A percentile compares a stretch with the other conserved stretches of the same genome.
phyloP scores from a whole-genome alignment of 495 filamentous ascomycete genomes.

The Physcia stellaris region DNA sequence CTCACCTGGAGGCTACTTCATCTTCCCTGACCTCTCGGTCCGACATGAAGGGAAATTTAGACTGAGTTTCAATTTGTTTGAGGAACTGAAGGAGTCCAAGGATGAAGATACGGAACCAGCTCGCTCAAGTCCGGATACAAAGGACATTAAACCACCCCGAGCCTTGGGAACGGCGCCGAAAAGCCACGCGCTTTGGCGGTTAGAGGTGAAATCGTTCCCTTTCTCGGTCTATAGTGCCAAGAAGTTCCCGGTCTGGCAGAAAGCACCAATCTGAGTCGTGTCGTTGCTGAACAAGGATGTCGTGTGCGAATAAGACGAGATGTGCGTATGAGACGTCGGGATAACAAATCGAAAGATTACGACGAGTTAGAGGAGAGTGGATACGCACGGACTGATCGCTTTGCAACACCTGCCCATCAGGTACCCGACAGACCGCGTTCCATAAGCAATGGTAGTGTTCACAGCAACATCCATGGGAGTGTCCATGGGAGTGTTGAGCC shows the following conservation, averaged over 20 bases:
- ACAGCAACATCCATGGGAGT: not conserved
- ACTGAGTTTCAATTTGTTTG: constrained; percentile 82
- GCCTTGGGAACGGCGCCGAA: constrained; percentile 25
- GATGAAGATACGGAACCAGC: constrained; percentile 42
- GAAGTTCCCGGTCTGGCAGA: constrained; percentile 95
- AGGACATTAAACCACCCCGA: constrained; percentile 13
- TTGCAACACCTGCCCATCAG: constrained; percentile 46
- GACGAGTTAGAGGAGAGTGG: constrained; percentile 49
- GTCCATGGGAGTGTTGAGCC: not conserved
- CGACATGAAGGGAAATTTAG: constrained; percentile 88
- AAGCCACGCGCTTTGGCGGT: constrained; percentile 46
- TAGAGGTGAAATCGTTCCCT: constrained; percentile 78
- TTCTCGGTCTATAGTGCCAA: constrained; percentile 94
- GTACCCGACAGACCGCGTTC: constrained; percentile 51
- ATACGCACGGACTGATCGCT: constrained; percentile 39
- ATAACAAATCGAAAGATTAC: constrained; percentile 51
- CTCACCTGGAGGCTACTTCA: constrained; percentile 83
- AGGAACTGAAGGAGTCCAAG: constrained; percentile 72
- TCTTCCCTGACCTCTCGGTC: constrained; percentile 94
- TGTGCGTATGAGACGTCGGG: constrained; percentile 88
- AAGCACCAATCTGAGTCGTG: constrained; percentile 76
- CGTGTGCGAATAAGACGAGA: constrained; percentile 93
- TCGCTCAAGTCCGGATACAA: constrained; percentile 14
- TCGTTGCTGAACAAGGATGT: constrained; percentile 93
- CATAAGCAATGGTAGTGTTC: constrained; percentile 53